Evolutionary conservation across 768 basidiomycete genomes (phyloP).

Genomic region (Lentinula detonsa): DNA sequence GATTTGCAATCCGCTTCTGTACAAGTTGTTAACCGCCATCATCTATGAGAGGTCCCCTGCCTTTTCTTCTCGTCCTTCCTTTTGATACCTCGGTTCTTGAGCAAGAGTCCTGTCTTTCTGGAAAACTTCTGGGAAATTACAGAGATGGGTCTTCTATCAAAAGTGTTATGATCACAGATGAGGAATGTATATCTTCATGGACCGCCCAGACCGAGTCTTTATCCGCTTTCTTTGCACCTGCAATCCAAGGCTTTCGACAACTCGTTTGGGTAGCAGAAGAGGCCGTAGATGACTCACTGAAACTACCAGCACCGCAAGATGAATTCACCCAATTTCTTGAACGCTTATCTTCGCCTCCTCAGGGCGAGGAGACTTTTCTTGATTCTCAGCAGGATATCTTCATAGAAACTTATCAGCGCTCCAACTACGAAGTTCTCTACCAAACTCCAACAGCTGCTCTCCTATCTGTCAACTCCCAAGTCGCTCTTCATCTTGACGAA

Average conservation of each 20-base stretch:
- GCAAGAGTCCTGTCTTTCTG: constrained; percentile 38
- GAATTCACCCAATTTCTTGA: constrained; percentile 32
- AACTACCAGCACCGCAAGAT: constrained; percentile 18
- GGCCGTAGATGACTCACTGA: constrained; percentile 40
- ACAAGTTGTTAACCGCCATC: too few species aligned
- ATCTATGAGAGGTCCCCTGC: background rate
- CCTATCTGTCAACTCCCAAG: constrained; percentile 36
- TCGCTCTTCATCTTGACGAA: constrained; percentile 46
- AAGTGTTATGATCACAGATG: constrained; percentile 41
- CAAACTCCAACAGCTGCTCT: constrained; percentile 39
- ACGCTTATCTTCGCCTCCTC: constrained; percentile 12
- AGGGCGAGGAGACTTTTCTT: constrained; percentile 10
- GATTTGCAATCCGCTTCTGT: too few species aligned
- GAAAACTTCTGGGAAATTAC: constrained; percentile 52
- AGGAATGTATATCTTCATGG: constrained; percentile 33
- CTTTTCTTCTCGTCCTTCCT: constrained; percentile 38
- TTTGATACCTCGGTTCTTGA: constrained; percentile 33
- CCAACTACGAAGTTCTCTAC: constrained; percentile 34
- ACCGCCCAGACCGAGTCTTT: constrained; percentile 18
- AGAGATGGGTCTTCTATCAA: constrained; percentile 31
- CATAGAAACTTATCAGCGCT: background rate
- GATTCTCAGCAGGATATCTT: constrained; percentile 4
- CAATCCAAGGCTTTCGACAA: constrained; percentile 24
- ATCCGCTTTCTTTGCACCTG: constrained; percentile 20
- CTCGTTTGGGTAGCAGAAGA: constrained; percentile 61